Base-by-base conservation (phyloP, 306 rosid species). In the Dalbergia oliveri region DNA sequence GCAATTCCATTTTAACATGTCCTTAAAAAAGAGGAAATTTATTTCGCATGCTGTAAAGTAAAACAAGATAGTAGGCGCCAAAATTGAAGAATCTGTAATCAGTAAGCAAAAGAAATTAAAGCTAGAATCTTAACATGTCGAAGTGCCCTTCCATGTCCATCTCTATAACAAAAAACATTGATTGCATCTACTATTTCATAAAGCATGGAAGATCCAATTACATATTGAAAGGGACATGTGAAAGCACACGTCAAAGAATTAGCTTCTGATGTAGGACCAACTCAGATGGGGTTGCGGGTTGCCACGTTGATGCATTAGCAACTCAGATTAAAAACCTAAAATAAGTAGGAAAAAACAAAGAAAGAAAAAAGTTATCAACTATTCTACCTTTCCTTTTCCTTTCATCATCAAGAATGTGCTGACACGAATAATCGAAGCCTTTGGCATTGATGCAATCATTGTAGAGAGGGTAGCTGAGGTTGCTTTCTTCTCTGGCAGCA, bases 401-500 rank as follows among this genome's bases (percentile, higher is more conserved):
- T 83, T 76, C 79, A 78, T 77, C 63, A 76, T 84, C 77, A 71
- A 85, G 84, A 87, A 79, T 86, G 83, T 86, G 71, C 83, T 80
- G 77, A 70, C 72, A 59, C 41, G 84, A 83, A 89, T 83, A 83
- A 88, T 81, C 82, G 75, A 65, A 77, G 83, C 80, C 66, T 62
- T 72, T 72, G 79, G 86, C 79, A 54, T 54, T 54, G 60, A 54
- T 54, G 60, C 60, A 54, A 54, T n/a, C 60, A 79, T 88, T 26
- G 31, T 26, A 79, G 82, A 83, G 88, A 81, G 75, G 66, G 34
- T 82, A 69, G 67, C 87, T 65, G 68, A 76, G 87, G 89, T 86
- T 88, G 86, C 87, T 84, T 87, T 87, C 81, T 71, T 57, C 73
- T 72, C 41, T 89, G 77, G 77, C 85, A 80, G 92, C 87, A 90